Evolutionary conservation across 2,329 filamentous ascomycete genomes (phyloP).

Genomic region (Alternaria gansuensis): DNA sequence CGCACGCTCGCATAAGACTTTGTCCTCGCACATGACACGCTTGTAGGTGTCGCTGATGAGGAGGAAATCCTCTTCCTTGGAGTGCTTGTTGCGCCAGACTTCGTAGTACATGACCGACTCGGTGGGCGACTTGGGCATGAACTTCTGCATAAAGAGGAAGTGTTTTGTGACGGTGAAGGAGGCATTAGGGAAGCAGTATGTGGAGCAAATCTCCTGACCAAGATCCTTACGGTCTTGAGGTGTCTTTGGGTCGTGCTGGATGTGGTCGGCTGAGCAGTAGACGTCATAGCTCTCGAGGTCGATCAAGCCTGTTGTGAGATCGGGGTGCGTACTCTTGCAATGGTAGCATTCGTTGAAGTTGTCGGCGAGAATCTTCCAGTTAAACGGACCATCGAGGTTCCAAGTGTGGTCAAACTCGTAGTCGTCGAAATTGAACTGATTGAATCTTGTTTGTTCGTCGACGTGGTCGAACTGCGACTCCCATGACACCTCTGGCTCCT

Average conservation of each 20-base stretch:
- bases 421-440: conserved; percentile 46
- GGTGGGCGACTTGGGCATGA: conserved; percentile 64
- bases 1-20: conserved; percentile 66
- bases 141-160: conserved; percentile 71
- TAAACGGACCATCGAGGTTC: conserved; percentile 45
- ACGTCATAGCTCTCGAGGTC: conserved; percentile 64
- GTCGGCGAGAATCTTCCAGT: conserved; percentile 56
- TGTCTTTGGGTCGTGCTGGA: conserved; percentile 46
- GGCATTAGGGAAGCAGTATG: conserved; percentile 46
- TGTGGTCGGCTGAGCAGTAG: conserved; percentile 41
- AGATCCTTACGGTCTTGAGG: conserved; percentile 37
- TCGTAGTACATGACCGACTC: conserved; percentile 68
- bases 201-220: conserved; percentile 43
- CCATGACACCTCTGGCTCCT: conserved; percentile 44
- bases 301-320: conserved; percentile 63
- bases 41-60: conserved; percentile 68
- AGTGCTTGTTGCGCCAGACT: conserved; percentile 68
- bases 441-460: conserved; percentile 48
- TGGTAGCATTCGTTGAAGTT: conserved; percentile 75
- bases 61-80: conserved; percentile 66
- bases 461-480: conserved; percentile 43
- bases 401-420: conserved; percentile 60
- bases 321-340: conserved; percentile 67
- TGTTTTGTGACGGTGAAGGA: conserved; percentile 52
- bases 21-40: conserved; percentile 71